phyloP scores from a whole-genome alignment of 2,329 filamentous ascomycete genomes.

The Cephalotrichum gorgonifer region DNA sequence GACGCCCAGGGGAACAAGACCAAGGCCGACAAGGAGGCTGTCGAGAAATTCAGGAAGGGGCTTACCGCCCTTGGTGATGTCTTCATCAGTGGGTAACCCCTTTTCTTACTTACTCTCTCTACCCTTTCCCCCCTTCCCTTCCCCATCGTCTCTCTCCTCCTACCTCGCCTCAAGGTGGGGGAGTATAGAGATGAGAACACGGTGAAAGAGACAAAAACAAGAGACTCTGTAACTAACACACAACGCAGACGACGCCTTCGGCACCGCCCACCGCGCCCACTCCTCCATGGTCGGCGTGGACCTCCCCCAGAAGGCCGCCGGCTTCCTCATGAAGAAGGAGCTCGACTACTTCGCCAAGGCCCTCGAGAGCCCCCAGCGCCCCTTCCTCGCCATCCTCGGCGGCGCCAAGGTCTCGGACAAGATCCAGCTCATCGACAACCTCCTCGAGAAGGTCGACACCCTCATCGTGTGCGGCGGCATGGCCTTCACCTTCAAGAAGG shows the following conservation, averaged over 20 bases:
- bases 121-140: conserved; percentile 1
- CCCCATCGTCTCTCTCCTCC: not conserved
- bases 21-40: conserved; percentile 91
- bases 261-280: conserved; percentile 95
- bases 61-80: conserved; percentile 90
- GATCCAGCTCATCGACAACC: conserved; percentile 98
- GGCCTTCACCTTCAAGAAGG: conserved; percentile 99
- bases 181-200: too few species aligned
- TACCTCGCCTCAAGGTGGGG: too few species aligned
- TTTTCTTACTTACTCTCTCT: not conserved
- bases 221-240: not conserved
- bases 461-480: conserved; percentile 95
- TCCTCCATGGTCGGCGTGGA: conserved; percentile 98
- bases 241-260: conserved; percentile 66
- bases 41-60: conserved; percentile 89
- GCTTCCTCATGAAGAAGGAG: conserved; percentile 99
- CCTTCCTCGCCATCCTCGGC: conserved; percentile 96
- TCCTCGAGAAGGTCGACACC: conserved; percentile 95
- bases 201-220: not conserved
- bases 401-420: conserved; percentile 99
- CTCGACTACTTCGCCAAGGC: conserved; percentile 98
- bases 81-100: conserved; percentile 69
- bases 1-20: conserved; percentile 92
- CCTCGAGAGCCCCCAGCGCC: conserved; percentile 83
- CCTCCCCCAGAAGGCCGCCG: conserved; percentile 91